phyloP scores from a whole-genome alignment of 148 eudicot genomes.

The Linanthus parryae region DNA sequence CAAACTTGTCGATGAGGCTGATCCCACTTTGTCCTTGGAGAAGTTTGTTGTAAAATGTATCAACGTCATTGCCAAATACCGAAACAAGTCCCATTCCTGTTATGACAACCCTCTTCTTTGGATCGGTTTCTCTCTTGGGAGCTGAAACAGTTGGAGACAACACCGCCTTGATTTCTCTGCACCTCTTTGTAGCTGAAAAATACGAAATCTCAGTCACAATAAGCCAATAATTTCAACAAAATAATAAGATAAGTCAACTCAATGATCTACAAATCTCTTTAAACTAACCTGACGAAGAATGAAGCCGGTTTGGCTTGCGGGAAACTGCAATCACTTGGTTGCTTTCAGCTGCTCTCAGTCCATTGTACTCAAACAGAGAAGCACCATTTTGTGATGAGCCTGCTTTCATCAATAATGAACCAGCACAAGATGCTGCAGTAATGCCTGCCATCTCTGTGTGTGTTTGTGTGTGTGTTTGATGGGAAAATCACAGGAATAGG shows the following conservation, averaged over 20 bases:
- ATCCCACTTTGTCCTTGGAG: constrained; percentile 29
- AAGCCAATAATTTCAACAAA: background rate
- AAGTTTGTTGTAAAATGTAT: constrained; percentile 24
- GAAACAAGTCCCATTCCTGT: constrained; percentile 21
- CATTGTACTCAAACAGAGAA: constrained; percentile 19
- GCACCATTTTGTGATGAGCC: constrained; percentile 17
- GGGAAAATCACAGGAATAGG: too few species aligned
- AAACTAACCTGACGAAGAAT: constrained; percentile 14
- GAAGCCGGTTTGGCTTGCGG: constrained; percentile 5
- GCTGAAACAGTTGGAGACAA: constrained; percentile 25
- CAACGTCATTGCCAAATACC: constrained; percentile 29
- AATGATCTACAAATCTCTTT: background rate
- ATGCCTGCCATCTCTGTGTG: constrained; percentile 25
- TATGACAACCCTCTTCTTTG: constrained; percentile 29
- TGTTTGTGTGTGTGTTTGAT: too few species aligned
- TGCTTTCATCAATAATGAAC: constrained; percentile 16
- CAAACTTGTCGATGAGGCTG: constrained; percentile 25
- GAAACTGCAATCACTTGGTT: constrained; percentile 7
- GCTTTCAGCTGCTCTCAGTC: constrained; percentile 18
- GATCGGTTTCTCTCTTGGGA: constrained; percentile 29
- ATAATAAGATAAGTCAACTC: background rate
- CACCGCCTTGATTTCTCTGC: constrained; percentile 26
- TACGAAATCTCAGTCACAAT: background rate
- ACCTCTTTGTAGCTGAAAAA: constrained; percentile 20
- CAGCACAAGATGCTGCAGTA: constrained; percentile 20